Evolutionary conservation across 2,329 filamentous ascomycete species (phyloP), one percentile per base, ranked within the genome.

Genomic region (Byssothecium circinans): DNA sequence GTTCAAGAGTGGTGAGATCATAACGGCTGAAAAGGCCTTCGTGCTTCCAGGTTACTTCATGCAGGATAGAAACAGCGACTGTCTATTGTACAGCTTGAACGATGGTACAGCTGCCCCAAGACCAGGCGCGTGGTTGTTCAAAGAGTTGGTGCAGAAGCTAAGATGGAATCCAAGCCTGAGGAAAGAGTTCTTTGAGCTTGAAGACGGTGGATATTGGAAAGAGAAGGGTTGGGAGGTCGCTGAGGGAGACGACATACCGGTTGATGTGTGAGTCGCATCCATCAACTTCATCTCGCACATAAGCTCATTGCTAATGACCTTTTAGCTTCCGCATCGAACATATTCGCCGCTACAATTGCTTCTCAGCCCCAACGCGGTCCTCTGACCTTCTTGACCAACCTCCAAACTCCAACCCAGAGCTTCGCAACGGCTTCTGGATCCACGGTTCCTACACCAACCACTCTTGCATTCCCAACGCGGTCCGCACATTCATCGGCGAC

Each of bases 1-100:
- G 0, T 77, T 83, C 15, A 71, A 71, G 39, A 74, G 75, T 0
- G 80, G 80, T 0, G 77, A 82, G 4, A 65, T 83, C 3, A 62
- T 84, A 0, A 54, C 81, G 0, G 82, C 78, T 25, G 81, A 83
- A 52, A 84, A 83, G 49, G 79, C 80, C 0, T 81, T 82, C 35
- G 58, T 54, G 2, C 43, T 62, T 0, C 60, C 60, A 50, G 67
- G 65, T 0, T 74, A 81, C 56, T 67, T 53, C 73, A 67, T 58
- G 43, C 38, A 62, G 20, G 57, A 63, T 37, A 27, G 49, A 8
- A 47, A 43, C 11, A 54, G 43, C 51, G 62, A 33, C 56, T 64
- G 34, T 49, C 57, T 2, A 41, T 62, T 23, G 32, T 61, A 14
- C 34, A 62, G 14, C 56, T 22, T 52, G 42, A 41, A 27, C 49